Percentiles rank a stretch among this genome's conserved stretches.
Conservation (phyloP, 2,329 filamentous ascomycete species). For the Trichoderma oligosporum region DNA sequence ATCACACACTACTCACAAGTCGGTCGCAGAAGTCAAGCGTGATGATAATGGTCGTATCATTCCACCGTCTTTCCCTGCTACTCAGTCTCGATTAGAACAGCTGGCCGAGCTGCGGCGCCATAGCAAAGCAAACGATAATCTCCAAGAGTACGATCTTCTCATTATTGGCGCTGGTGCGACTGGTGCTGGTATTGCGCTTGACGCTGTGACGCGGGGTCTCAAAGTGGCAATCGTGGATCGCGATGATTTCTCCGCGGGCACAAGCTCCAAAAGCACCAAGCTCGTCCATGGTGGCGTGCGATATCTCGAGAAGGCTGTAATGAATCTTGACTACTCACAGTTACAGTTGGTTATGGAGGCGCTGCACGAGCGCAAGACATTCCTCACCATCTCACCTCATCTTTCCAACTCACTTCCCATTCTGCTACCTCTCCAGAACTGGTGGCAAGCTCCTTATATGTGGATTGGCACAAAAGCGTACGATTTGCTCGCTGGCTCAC, state of each 20-base stretch:
- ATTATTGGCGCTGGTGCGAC: slow-evolving; percentile 78
- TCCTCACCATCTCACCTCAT: slow-evolving; percentile 78
- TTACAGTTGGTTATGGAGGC: slow-evolving; percentile 78
- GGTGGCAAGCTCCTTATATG: slow-evolving; percentile 78
- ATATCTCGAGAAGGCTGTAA: slow-evolving; percentile 82
- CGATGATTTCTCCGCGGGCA: slow-evolving; percentile 78
- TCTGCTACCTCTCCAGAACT: slow-evolving; percentile 75
- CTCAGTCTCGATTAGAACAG: slow-evolving; percentile 37
- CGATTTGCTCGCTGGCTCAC: slow-evolving; percentile 74
- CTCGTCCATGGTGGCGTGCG: slow-evolving; percentile 80
- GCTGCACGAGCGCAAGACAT: slow-evolving; percentile 76
- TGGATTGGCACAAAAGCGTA: slow-evolving; percentile 72
- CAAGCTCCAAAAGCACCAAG: slow-evolving; percentile 84
- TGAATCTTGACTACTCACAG: slow-evolving; percentile 81
- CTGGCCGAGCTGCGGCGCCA: slow-evolving; percentile 39
- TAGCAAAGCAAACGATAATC: slow-evolving; percentile 32
- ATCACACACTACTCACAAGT: slow-evolving; percentile 32
- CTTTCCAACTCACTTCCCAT: slow-evolving; percentile 78
- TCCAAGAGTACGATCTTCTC: slow-evolving; percentile 68
- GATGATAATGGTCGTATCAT: slow-evolving; percentile 37
- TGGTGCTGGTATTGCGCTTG: slow-evolving; percentile 74
- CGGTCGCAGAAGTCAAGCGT: slow-evolving; percentile 35
- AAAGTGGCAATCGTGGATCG: slow-evolving; percentile 78
- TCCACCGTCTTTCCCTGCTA: slow-evolving; percentile 36
- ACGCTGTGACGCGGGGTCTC: slow-evolving; percentile 73